Percentiles rank a stretch among this genome's conserved stretches.
phyloP scores from a whole-genome alignment of 2,329 filamentous ascomycete species.

The Colletotrichum sp. region DNA sequence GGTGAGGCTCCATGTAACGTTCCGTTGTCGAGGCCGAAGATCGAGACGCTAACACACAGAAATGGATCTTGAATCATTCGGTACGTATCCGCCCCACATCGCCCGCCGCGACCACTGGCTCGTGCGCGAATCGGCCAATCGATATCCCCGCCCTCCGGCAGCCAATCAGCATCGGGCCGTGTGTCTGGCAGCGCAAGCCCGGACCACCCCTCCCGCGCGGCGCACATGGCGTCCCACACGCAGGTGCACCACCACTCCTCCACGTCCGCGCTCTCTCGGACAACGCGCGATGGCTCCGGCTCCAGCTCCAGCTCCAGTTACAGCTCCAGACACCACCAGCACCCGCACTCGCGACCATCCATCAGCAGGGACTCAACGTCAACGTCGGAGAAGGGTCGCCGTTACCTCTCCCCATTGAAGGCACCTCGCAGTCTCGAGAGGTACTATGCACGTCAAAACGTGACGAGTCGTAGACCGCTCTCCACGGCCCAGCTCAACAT shows the following conservation, averaged over 20 bases:
- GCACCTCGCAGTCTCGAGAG: constrained; percentile 20
- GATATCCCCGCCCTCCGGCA: neutral
- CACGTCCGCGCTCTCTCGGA: neutral
- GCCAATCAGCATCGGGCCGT: neutral
- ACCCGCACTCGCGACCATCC: neutral
- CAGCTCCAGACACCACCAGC: neutral
- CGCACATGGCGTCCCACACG: constrained; percentile 14
- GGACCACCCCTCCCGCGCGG: constrained; percentile 1
- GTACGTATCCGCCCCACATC: neutral
- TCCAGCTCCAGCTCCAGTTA: neutral
- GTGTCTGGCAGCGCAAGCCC: neutral
- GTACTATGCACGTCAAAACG: constrained; percentile 28
- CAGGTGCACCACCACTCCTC: neutral
- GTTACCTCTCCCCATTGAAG: constrained; percentile 23
- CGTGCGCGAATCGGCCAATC: constrained; percentile 3
- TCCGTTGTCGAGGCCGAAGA: constrained; percentile 17
- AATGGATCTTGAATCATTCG: neutral
- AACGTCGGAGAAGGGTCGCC: constrained; percentile 13
- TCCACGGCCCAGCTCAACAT: constrained; percentile 42
- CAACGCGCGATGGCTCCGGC: constrained; percentile 2
- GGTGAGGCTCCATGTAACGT: constrained; percentile 22
- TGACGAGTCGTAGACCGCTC: constrained; percentile 30
- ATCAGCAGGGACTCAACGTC: constrained; percentile 1
- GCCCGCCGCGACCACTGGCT: neutral
- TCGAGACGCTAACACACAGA: constrained; percentile 10